Percentiles rank a stretch among this genome's conserved stretches.
These are phyloP conservation scores for Knufia petricola DNA, from an alignment of 2,329 filamentous ascomycete genomes.

Conservation along the genomic window DNA sequence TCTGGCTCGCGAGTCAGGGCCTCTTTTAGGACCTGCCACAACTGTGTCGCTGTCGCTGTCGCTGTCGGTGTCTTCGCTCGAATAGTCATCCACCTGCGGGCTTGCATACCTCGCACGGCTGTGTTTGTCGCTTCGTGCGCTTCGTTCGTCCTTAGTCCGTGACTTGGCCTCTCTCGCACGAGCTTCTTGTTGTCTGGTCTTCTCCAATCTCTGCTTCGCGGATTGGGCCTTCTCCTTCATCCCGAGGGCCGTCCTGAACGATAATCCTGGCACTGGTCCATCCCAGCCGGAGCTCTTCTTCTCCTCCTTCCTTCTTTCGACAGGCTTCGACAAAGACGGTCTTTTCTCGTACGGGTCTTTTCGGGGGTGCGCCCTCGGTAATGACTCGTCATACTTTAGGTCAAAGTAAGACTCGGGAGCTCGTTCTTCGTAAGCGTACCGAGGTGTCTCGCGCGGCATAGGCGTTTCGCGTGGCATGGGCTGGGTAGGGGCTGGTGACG, in stretches of 20 bases:
- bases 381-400: constrained; percentile 32
- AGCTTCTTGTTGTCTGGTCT: constrained; percentile 6
- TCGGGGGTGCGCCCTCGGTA: constrained; percentile 27
- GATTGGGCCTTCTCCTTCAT: constrained; percentile 18
- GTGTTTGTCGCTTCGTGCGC: constrained; percentile 32
- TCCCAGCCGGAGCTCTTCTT: constrained; percentile 20
- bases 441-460: constrained; percentile 34
- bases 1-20: neutral
- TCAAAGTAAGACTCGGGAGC: constrained; percentile 30
- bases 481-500: constrained; percentile 15
- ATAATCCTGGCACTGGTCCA: constrained; percentile 9
- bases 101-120: constrained; percentile 23
- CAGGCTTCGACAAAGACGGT: constrained; percentile 25
- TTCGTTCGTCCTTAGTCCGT: constrained; percentile 35
- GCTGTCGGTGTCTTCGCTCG: constrained; percentile 27
- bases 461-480: constrained; percentile 4
- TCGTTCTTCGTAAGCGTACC: constrained; percentile 34
- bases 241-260: constrained; percentile 15
- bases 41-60: constrained; percentile 28
- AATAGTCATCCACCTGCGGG: constrained; percentile 25
- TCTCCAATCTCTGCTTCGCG: constrained; percentile 12
- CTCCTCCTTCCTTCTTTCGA: constrained; percentile 32
- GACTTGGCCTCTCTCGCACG: constrained; percentile 31
- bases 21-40: constrained; percentile 10
- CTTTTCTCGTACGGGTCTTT: constrained; percentile 31